These are phyloP conservation scores for Zasmidium citrigriseum DNA, from an alignment of 2,329 filamentous ascomycete species.

Conservation along the genomic window DNA sequence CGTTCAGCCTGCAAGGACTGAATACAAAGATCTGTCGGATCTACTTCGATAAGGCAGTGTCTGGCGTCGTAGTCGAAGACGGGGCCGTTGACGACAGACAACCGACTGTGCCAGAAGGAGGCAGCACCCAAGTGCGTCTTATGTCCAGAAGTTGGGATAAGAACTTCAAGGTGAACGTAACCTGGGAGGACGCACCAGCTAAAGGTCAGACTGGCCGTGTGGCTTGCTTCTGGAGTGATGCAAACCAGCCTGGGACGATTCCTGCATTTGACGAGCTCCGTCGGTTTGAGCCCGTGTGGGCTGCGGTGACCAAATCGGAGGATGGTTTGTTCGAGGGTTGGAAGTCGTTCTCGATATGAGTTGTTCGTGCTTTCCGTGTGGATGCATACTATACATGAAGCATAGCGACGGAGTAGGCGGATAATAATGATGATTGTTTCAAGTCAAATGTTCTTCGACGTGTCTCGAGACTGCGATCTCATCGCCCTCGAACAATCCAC, in stretches of 20 bases:
- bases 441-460: slow-evolving; percentile 59
- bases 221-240: slow-evolving; percentile 85
- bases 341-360: slow-evolving; percentile 59
- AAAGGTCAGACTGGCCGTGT: slow-evolving; percentile 62
- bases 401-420: neutral
- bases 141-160: slow-evolving; percentile 81
- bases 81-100: slow-evolving; percentile 24
- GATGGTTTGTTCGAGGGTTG: slow-evolving; percentile 82
- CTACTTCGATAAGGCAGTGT: slow-evolving; percentile 68
- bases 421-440: neutral
- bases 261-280: slow-evolving; percentile 81
- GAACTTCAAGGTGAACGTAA: slow-evolving; percentile 73
- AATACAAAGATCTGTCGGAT: slow-evolving; percentile 81
- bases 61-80: slow-evolving; percentile 62
- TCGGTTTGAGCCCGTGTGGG: slow-evolving; percentile 78
- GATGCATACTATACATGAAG: neutral
- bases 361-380: neutral
- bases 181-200: slow-evolving; percentile 53
- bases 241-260: slow-evolving; percentile 69
- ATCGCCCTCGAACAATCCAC: slow-evolving; percentile 66
- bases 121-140: slow-evolving; percentile 69
- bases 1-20: slow-evolving; percentile 66
- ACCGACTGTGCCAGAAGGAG: slow-evolving; percentile 55
- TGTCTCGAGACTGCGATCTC: slow-evolving; percentile 68
- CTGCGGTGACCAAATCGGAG: slow-evolving; percentile 69